Conservation (phyloP, 164 flowering plant genomes). For the Amborella trichopoda region DNA sequence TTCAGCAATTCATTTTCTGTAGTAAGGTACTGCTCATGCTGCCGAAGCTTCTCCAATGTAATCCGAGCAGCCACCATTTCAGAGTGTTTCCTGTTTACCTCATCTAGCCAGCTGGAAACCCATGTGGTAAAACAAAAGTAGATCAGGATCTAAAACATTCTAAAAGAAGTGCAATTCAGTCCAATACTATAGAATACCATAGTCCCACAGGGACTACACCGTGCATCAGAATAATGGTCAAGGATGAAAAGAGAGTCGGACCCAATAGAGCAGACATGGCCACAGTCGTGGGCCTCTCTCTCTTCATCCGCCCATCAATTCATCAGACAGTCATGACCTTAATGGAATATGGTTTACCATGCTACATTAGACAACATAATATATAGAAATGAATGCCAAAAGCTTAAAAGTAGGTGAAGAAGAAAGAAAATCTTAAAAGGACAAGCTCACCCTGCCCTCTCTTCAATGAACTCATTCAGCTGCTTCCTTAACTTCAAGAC, state of each 20-base stretch:
- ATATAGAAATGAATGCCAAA: too few species aligned
- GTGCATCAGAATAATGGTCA: too few species aligned
- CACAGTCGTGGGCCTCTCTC: too few species aligned
- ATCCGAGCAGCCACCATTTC: conserved; percentile 61
- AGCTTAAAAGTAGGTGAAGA: not conserved
- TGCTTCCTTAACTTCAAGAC: conserved; percentile 55
- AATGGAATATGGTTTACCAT: too few species aligned
- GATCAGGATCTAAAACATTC: not conserved
- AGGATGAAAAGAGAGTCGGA: too few species aligned
- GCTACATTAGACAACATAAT: too few species aligned
- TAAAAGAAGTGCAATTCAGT: too few species aligned
- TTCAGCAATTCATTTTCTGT: conserved; percentile 73
- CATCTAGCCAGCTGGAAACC: conserved; percentile 86
- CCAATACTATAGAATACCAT: too few species aligned
- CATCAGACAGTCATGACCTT: too few species aligned
- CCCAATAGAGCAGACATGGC: too few species aligned
- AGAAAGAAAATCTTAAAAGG: not conserved
- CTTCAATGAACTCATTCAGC: conserved; percentile 66
- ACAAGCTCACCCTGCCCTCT: conserved; percentile 53
- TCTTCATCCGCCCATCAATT: too few species aligned
- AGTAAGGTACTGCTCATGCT: conserved; percentile 46
- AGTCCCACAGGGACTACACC: too few species aligned
- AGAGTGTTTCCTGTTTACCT: conserved; percentile 71
- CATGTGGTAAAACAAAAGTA: not conserved
- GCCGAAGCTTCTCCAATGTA: conserved; percentile 65